Conservation (phyloP, 495 filamentous ascomycete genomes). For the Tetracladium setigerum region DNA sequence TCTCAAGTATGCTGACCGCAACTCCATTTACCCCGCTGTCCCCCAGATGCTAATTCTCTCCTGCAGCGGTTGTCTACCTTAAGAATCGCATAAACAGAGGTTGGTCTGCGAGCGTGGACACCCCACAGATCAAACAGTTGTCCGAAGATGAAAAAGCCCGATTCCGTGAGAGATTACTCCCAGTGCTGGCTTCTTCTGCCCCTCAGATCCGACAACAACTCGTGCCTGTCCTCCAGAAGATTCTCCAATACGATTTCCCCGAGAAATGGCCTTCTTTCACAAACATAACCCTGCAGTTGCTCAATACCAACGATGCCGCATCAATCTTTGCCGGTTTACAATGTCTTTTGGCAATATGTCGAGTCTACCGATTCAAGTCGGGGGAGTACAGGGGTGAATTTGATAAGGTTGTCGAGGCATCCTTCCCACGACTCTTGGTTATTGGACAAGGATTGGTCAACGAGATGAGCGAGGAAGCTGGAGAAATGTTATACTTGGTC, state of each 20-base stretch:
- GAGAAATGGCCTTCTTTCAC: constrained; percentile 89
- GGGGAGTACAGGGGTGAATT: constrained; percentile 77
- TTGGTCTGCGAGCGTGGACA: constrained; percentile 76
- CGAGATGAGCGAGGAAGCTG: constrained; percentile 85
- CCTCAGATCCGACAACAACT: constrained; percentile 81
- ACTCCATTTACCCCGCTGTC: constrained; percentile 5
- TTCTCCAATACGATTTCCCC: constrained; percentile 92
- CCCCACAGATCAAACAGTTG: constrained; percentile 56
- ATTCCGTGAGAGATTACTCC: constrained; percentile 80
- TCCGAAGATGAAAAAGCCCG: constrained; percentile 82
- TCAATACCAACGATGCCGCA: constrained; percentile 71
- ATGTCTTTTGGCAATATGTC: constrained; percentile 87
- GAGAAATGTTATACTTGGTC: constrained; percentile 90
- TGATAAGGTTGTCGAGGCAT: constrained; percentile 84
- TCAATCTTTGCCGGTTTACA: constrained; percentile 91
- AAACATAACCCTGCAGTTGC: constrained; percentile 79
- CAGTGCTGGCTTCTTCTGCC: constrained; percentile 73
- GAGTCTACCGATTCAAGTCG: constrained; percentile 86
- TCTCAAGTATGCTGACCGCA: constrained; percentile 62
- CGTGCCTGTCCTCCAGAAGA: constrained; percentile 87
- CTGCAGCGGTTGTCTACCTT: constrained; percentile 85
- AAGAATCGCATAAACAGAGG: constrained; percentile 93
- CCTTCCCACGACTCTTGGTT: constrained; percentile 81
- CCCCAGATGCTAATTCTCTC: constrained; percentile 15
- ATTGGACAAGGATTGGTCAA: constrained; percentile 84